phyloP scores from a whole-genome alignment of 2,329 filamentous ascomycete genomes.

The Colletotrichum incanum region DNA sequence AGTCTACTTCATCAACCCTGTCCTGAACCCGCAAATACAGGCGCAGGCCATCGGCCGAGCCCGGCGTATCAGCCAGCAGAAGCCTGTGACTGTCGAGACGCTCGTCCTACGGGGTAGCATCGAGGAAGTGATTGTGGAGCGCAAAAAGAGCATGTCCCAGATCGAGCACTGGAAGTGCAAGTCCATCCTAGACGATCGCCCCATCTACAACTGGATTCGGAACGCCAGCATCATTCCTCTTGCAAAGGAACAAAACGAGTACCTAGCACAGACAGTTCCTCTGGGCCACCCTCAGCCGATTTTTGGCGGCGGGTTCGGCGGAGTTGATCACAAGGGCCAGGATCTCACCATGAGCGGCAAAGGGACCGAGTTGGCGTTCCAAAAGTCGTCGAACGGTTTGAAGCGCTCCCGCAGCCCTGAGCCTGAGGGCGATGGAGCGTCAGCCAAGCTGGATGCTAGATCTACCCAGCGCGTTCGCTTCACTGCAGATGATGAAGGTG shows the following conservation, averaged over 20 bases:
- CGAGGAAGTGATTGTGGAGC: conserved; percentile 86
- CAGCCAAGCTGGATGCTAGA: conserved; percentile 45
- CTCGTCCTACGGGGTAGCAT: conserved; percentile 85
- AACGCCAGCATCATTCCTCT: conserved; percentile 63
- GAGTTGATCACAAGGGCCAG: conserved; percentile 61
- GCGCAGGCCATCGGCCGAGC: conserved; percentile 94
- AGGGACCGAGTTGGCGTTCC: background rate
- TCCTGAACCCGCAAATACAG: conserved; percentile 87
- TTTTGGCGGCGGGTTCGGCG: conserved; percentile 67
- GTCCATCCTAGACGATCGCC: conserved; percentile 70
- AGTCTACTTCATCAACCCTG: conserved; percentile 91
- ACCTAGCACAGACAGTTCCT: conserved; percentile 64
- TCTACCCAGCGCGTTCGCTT: conserved; percentile 54
- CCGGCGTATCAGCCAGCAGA: conserved; percentile 87
- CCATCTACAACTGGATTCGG: conserved; percentile 73
- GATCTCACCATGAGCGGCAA: conserved; percentile 56
- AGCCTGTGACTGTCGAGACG: conserved; percentile 87
- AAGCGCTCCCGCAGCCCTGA: conserved; percentile 47
- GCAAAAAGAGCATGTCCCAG: conserved; percentile 82
- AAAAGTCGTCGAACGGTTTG: conserved; percentile 31
- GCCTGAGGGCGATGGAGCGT: conserved; percentile 12
- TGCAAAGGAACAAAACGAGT: conserved; percentile 48
- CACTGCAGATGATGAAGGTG: conserved; percentile 14
- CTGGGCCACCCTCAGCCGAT: conserved; percentile 63
- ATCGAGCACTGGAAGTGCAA: conserved; percentile 71